Evolutionary conservation across 148 eudicot genomes (phyloP).

Genomic region (Arbutus unedo): DNA sequence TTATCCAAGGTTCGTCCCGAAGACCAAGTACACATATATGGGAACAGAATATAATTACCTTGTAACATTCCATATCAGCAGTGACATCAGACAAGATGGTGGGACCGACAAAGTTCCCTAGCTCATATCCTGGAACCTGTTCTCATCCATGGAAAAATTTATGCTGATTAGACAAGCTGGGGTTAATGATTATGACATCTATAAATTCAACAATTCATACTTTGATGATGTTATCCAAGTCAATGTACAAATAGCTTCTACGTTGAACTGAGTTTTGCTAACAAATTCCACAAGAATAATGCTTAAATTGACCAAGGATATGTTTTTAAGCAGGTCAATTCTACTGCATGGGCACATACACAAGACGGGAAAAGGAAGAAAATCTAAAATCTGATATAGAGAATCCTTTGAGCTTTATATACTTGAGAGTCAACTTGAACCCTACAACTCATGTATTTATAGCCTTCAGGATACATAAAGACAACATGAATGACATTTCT

Average conservation of each 20-base stretch:
- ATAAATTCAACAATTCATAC: too few species aligned
- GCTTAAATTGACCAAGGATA: background rate
- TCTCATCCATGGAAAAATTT: slow-evolving; percentile 11
- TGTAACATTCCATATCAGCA: slow-evolving; percentile 90
- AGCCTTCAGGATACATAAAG: background rate
- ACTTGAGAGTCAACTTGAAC: background rate
- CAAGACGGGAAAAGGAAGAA: background rate
- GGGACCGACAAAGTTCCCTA: slow-evolving; percentile 92
- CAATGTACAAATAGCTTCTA: background rate
- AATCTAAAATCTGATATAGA: background rate
- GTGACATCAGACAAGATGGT: slow-evolving; percentile 85
- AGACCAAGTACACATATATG: background rate
- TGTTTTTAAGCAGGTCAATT: background rate
- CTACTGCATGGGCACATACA: background rate
- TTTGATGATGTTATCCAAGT: background rate
- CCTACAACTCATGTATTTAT: background rate
- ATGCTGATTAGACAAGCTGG: background rate
- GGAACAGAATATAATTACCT: slow-evolving; percentile 41
- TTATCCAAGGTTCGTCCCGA: background rate
- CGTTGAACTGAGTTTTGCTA: background rate
- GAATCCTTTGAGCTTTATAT: background rate
- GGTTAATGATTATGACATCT: background rate
- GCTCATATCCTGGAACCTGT: slow-evolving; percentile 92
- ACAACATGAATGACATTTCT: background rate
- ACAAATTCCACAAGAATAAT: background rate